Percentiles rank a stretch among this genome's conserved stretches.
Evolutionary conservation across 2,329 filamentous ascomycete species (phyloP).

Genomic region (Cytospora chrysosperma): DNA sequence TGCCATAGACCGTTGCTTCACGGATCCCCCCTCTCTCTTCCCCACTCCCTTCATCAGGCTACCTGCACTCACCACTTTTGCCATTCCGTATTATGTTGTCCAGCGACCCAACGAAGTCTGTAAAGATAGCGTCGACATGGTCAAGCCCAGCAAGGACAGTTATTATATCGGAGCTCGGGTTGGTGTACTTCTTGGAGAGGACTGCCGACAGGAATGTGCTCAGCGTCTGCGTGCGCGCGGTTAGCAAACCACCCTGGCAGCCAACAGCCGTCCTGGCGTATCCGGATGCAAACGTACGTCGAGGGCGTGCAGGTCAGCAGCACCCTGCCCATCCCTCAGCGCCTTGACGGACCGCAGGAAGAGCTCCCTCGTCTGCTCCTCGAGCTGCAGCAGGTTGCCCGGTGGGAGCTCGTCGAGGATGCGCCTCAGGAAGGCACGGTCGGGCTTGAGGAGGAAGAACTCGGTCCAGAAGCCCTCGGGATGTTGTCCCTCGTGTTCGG

Average conservation of each 20-base stretch:
- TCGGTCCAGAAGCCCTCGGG: constrained; percentile 94
- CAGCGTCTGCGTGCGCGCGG: constrained; percentile 67
- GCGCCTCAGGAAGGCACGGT: constrained; percentile 64
- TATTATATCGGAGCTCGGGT: constrained; percentile 93
- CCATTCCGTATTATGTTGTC: constrained; percentile 82
- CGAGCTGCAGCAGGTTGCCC: constrained; percentile 72
- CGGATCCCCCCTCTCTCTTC: background rate
- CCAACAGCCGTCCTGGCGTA: background rate
- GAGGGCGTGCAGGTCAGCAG: constrained; percentile 74
- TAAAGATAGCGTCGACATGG: constrained; percentile 81
- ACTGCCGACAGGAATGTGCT: constrained; percentile 82
- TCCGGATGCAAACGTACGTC: constrained; percentile 57
- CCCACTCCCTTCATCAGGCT: background rate
- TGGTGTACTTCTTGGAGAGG: constrained; percentile 86
- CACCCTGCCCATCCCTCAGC: constrained; percentile 59
- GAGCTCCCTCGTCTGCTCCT: constrained; percentile 76
- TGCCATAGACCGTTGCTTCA: background rate
- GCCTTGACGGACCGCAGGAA: constrained; percentile 71
- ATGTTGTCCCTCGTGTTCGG: constrained; percentile 66
- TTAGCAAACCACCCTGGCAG: constrained; percentile 4
- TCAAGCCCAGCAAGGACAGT: constrained; percentile 85
- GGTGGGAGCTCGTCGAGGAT: constrained; percentile 70
- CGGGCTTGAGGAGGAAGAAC: constrained; percentile 87
- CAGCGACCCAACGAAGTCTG: constrained; percentile 80
- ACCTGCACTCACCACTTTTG: constrained; percentile 56